Conservation (phyloP, 1,284 basidiomycete species). For the Cryptococcus amylolentus region DNA sequence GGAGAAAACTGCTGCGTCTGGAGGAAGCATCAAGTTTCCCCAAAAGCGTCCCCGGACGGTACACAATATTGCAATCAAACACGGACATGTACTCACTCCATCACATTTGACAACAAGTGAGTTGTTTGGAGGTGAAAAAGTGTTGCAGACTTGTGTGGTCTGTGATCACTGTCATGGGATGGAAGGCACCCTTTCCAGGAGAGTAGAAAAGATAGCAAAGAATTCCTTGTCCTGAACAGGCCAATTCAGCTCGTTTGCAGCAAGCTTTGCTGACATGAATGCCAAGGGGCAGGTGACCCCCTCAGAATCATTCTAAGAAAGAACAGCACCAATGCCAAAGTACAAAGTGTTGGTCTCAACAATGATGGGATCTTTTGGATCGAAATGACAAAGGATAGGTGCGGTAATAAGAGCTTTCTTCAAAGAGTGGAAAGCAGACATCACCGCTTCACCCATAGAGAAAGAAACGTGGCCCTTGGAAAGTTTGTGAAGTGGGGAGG, state of each 20-base stretch:
- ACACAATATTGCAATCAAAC: constrained; percentile 49
- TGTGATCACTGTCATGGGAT: constrained; percentile 40
- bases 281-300: not conserved
- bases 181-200: constrained; percentile 41
- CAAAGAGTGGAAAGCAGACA: not conserved
- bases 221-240: constrained; percentile 55
- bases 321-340: not conserved
- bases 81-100: constrained; percentile 49
- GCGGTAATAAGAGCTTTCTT: not conserved
- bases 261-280: not conserved
- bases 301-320: not conserved
- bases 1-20: constrained; percentile 36
- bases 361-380: not conserved
- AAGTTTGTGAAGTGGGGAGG: not conserved
- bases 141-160: constrained; percentile 55
- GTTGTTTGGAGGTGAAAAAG: constrained; percentile 45
- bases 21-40: constrained; percentile 51
- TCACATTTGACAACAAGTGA: constrained; percentile 50
- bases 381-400: not conserved
- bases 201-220: constrained; percentile 49
- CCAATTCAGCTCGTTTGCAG: constrained; percentile 33
- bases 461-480: not conserved
- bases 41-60: constrained; percentile 47
- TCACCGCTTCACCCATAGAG: not conserved
- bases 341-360: not conserved